Conservation (phyloP, 441 rosid genomes). For the Kokia cookei region DNA sequence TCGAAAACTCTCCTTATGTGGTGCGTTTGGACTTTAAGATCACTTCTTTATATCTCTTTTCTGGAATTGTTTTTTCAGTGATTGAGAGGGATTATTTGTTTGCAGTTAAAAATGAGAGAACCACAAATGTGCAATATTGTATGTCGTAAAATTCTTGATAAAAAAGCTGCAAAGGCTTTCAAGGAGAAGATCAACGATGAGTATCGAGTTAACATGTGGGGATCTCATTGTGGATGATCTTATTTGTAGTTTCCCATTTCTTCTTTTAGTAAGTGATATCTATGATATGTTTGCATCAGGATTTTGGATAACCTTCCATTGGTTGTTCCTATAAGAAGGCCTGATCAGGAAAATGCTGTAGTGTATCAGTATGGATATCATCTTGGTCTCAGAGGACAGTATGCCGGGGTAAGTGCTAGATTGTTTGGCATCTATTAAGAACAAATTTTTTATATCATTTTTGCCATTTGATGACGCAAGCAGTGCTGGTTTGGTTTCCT, state of each 20-base stretch:
- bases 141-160: conserved; percentile 55
- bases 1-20: conserved; percentile 88
- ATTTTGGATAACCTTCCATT: conserved; percentile 94
- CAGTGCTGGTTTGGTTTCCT: conserved; percentile 5
- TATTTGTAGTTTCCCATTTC: not conserved
- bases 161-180: conserved; percentile 55
- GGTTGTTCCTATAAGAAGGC: conserved; percentile 61
- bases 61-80: conserved; percentile 10
- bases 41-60: not conserved
- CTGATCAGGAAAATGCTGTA: conserved; percentile 48
- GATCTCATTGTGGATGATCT: not conserved
- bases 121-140: conserved; percentile 68
- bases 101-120: conserved; percentile 91
- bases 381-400: conserved; percentile 78
- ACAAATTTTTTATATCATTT: not conserved
- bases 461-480: conserved; percentile 1
- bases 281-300: conserved; percentile 40
- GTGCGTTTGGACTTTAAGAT: conserved; percentile 27
- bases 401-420: conserved; percentile 58
- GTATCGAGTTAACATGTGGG: conserved; percentile 84
- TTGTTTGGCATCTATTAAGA: not conserved
- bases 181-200: conserved; percentile 86
- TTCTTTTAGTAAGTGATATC: not conserved
- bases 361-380: conserved; percentile 83
- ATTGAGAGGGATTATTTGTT: conserved; percentile 9